Conservation (phyloP, 1,139 yeast genomes). For the Yamadazyma pseudoaaseri region DNA sequence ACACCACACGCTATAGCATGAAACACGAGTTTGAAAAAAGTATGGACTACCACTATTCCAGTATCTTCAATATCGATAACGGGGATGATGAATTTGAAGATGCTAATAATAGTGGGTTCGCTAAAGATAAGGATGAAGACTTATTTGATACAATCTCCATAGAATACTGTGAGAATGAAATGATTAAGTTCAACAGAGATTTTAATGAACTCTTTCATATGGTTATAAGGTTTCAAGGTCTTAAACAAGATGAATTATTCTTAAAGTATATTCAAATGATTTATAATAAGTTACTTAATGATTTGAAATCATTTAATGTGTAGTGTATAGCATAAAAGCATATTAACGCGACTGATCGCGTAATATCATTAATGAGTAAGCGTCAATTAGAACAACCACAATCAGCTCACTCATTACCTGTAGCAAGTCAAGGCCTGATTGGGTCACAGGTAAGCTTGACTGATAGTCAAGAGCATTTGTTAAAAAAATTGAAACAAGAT, state of each 20-base stretch:
- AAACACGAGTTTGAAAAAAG: slow-evolving; percentile 10
- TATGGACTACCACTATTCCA: slow-evolving; percentile 20
- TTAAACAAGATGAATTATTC: slow-evolving; percentile 8
- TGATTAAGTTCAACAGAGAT: slow-evolving; percentile 8
- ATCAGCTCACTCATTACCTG: slow-evolving; percentile 46
- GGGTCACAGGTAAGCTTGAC: slow-evolving; percentile 23
- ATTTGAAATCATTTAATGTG: slow-evolving; percentile 7
- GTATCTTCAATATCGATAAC: slow-evolving; percentile 17
- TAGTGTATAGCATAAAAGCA: background rate
- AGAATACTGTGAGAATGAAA: slow-evolving; percentile 14
- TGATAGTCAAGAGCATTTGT: slow-evolving; percentile 30
- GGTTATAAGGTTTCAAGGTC: slow-evolving; percentile 4
- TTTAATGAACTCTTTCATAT: slow-evolving; percentile 10
- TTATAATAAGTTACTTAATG: slow-evolving; percentile 13
- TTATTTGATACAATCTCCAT: slow-evolving; percentile 12
- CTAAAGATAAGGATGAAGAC: slow-evolving; percentile 10
- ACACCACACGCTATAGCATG: slow-evolving; percentile 1
- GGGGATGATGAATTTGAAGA: slow-evolving; percentile 10
- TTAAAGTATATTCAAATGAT: slow-evolving; percentile 12
- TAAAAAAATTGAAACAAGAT: slow-evolving; percentile 33
- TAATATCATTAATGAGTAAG: slow-evolving; percentile 16
- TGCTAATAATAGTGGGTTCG: background rate
- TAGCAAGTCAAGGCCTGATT: slow-evolving; percentile 31
- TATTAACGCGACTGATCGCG: too few relatives aligned
- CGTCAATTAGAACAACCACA: slow-evolving; percentile 16